Base-by-base conservation (phyloP, 2,329 filamentous ascomycete genomes). In the Pseudonectria foliicola region DNA sequence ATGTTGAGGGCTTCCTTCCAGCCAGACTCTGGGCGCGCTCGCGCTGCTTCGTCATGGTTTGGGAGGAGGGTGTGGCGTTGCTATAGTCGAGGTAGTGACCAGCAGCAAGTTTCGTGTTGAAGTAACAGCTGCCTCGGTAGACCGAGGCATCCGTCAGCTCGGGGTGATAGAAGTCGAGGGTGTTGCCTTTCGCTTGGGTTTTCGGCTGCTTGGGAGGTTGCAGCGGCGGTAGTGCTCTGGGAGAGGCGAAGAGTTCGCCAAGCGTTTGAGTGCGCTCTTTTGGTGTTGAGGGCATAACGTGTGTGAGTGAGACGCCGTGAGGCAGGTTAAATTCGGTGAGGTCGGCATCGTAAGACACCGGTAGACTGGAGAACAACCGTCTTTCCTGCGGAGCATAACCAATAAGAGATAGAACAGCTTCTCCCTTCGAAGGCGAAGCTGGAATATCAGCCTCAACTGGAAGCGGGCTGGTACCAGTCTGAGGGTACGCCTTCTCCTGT, bases 311-410 rank as follows among this genome's bases (percentile, higher is more conserved):
- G 27, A 95, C 75, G 25, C 87, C 86, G 38, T 77, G 80, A 0
- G 89, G 89, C 16, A 95, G 64, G 13, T 67, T 73, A 25, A 72
- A 68, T 51, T 56, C 46, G 29, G 53, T 47, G 36, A 60, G 37
- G 25, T 60, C 51, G 25, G 51, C 39, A 31, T 57, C 50, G 10
- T 52, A 39, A 3, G 59, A 52, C 11, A 52, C 30, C 7, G 62
- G 85, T 32, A 95, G 67, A 58, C 89, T 94, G 4, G 90, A 94
- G 57, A 92, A 95, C 4, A 95, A 67, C 40, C 90, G 84, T 48
- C 80, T 82, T 25, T 84, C 73, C 29, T 79, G 78, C 2, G 81
- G 78, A 27, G 83, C 83, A 46, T 80, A 83, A 35, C 85, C 87
- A 46, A 80, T 81, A 1, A 94, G 67, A 1, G 85, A 90, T 38